phyloP scores from a whole-genome alignment of 768 basidiomycete species.

The Tephrocybe rancida region DNA sequence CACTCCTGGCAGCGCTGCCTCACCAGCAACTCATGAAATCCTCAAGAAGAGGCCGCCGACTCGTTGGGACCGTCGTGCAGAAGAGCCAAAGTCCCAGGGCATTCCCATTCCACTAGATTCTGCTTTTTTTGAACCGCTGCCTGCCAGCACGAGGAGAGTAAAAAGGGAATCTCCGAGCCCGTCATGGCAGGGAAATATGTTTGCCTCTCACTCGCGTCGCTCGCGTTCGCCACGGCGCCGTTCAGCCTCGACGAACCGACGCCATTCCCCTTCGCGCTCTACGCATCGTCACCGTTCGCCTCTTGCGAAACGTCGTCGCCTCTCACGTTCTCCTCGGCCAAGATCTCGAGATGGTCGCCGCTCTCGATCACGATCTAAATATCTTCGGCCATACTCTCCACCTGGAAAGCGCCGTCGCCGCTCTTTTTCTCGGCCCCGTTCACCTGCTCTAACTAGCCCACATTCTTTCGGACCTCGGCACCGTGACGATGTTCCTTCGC shows the following conservation, averaged over 20 bases:
- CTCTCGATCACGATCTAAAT: constrained; percentile 7
- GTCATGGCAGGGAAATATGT: background rate
- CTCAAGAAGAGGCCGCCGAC: background rate
- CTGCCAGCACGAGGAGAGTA: background rate
- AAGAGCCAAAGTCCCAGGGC: background rate
- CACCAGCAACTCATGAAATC: background rate
- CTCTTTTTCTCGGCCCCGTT: constrained; percentile 1
- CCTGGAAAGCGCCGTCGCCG: constrained; percentile 2
- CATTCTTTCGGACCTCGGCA: background rate
- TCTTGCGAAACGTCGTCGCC: background rate
- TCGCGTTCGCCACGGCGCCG: constrained; percentile 4
- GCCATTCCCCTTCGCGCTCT: background rate
- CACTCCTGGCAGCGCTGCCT: background rate
- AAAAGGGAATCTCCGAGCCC: constrained; percentile 8
- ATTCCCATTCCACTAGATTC: constrained; percentile 20
- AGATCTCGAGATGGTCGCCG: background rate
- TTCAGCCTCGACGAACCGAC: constrained; percentile 7
- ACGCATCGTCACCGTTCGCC: constrained; percentile 4
- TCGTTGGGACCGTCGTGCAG: background rate
- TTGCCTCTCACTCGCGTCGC: background rate
- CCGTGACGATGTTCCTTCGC: background rate
- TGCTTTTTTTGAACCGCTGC: constrained; percentile 10
- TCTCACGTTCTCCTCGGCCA: background rate
- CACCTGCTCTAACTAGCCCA: background rate
- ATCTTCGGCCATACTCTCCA: background rate